Evolutionary conservation across 2,329 filamentous ascomycete species (phyloP), one percentile per base, ranked within the genome.

Genomic region (Cordyceps sp.): DNA sequence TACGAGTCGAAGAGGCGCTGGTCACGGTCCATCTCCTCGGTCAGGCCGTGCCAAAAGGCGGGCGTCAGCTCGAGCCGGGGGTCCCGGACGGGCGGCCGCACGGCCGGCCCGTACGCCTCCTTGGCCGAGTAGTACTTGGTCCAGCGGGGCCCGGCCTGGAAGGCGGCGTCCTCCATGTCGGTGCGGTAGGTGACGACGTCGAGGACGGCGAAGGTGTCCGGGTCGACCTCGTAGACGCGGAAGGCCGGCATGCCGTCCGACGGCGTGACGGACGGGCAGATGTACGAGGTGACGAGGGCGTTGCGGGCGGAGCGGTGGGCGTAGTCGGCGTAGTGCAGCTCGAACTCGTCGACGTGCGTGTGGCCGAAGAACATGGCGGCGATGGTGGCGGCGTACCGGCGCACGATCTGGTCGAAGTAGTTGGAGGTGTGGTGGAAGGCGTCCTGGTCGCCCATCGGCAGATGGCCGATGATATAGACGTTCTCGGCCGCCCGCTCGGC

Each of bases 31-130:
- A 73, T 59, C 4, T 52, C 44, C 1, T 50, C 50, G 1, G 69
- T 73, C 15, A 73, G 53, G 39, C 66, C 61, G 45, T 73, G 69
- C 69, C 69, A 74, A 46, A 73, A 73, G 1, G 60, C 61, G 0
- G 68, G 62, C 2, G 62, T 66, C 22, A 76, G 57, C 39, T 73
- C 48, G 4, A 54, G 53, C 9, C 46, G 47, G 3, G 47, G 28
- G 26, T 51, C 40, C 10, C 45, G 47, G 2, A 62, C 39, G 2
- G 62, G 56, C 24, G 64, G 59, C 20, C 37, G 43, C 10, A 66
- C 47, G 2, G 60, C 48, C 1, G 55, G 39, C 5, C 66, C 67
- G 41, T 73, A 73, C 6, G 55, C 50, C 32, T 62, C 61, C 43
- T 64, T 67, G 21, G 65, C 69, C 3, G 65, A 69, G 48, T 73